Evolutionary conservation across 352 stramenopile genomes (phyloP), one percentile per base, ranked within the genome.

Genomic region (Phytophthora rubi): DNA sequence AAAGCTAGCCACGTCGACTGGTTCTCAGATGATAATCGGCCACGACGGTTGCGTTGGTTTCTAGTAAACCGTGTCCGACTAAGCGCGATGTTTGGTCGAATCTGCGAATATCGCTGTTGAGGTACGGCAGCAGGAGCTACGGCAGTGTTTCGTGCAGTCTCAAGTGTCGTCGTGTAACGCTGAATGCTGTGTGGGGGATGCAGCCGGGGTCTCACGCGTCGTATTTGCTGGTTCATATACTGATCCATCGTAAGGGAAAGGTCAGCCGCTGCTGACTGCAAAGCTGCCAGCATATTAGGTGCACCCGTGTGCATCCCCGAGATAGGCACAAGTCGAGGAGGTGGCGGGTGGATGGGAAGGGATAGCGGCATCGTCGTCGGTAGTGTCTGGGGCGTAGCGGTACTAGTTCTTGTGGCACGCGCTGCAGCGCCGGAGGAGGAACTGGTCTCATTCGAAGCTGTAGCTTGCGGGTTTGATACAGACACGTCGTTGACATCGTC

Each of bases 1-100:
- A 96, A 71, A 18, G 88, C 87, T 9, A 96, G 66, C 88, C 88
- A 96, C 6, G 88, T 96, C 52, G 88, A 96, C 70, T 96, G 88
- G 53, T 94, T 89, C 59, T 96, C 82, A 2, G 87, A 86, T 1
- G 86, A 89, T 35, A 96, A 76, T 39, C 82, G 81, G 0, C 87
- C 86, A 21, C 88, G 82, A 53, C 90, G 82, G 18, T 80, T 90
- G 16, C 88, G 83, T 57, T 96, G 88, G 47, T 86, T 91, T 26
- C 84, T 74, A 48, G 88, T 93, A 42, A 92, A 91, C 13, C 86
- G 76, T 42, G 84, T 94, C 54, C 87, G 81, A 71, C 86, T 94
- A 32, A 93, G 75, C 45, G 88, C 88, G 42, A 96, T 96, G 70
- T 94, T 94, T 21, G 88, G 88, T 35, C 88, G 86, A 54, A 96